phyloP scores from a whole-genome alignment of 176 grass and related monocot species.

The Calamus simplicifolius region DNA sequence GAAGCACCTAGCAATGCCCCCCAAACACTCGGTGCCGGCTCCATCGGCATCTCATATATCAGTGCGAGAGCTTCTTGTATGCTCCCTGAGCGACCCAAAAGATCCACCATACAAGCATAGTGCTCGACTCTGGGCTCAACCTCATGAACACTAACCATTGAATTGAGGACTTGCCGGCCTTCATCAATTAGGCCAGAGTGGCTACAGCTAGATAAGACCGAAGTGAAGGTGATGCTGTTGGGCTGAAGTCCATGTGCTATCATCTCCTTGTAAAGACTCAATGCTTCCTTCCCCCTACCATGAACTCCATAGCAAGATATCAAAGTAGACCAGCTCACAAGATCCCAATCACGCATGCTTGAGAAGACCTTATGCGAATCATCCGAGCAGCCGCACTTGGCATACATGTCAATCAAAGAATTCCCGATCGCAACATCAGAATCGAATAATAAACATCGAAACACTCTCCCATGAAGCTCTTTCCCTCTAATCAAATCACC shows the following conservation, averaged over 20 bases:
- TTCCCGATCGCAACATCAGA: slow-evolving; percentile 30
- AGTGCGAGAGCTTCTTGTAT: slow-evolving; percentile 38
- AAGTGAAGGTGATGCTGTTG: slow-evolving; percentile 44
- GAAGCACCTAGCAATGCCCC: slow-evolving; percentile 49
- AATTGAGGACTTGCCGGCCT: slow-evolving; percentile 33
- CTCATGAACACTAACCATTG: slow-evolving; percentile 23
- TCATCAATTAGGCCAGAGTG: slow-evolving; percentile 39
- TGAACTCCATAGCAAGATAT: slow-evolving; percentile 48
- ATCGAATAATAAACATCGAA: slow-evolving; percentile 25
- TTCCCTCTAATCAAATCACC: slow-evolving; percentile 48
- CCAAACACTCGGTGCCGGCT: slow-evolving; percentile 35
- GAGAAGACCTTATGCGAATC: slow-evolving; percentile 22
- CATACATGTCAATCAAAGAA: slow-evolving; percentile 49
- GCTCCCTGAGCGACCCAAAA: slow-evolving; percentile 37
- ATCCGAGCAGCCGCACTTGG: slow-evolving; percentile 26
- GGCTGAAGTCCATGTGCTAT: slow-evolving; percentile 28
- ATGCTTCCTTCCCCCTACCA: slow-evolving; percentile 34
- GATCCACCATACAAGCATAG: slow-evolving; percentile 62
- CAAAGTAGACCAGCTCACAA: slow-evolving; percentile 55
- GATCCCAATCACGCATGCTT: slow-evolving; percentile 30
- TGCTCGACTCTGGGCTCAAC: slow-evolving; percentile 35
- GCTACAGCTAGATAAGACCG: slow-evolving; percentile 46
- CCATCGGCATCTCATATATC: slow-evolving; percentile 42
- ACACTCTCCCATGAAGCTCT: slow-evolving; percentile 44
- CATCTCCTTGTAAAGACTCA: slow-evolving; percentile 36